phyloP scores from a whole-genome alignment of 177 flowering plant species.

The Tripterygium wilfordii region DNA sequence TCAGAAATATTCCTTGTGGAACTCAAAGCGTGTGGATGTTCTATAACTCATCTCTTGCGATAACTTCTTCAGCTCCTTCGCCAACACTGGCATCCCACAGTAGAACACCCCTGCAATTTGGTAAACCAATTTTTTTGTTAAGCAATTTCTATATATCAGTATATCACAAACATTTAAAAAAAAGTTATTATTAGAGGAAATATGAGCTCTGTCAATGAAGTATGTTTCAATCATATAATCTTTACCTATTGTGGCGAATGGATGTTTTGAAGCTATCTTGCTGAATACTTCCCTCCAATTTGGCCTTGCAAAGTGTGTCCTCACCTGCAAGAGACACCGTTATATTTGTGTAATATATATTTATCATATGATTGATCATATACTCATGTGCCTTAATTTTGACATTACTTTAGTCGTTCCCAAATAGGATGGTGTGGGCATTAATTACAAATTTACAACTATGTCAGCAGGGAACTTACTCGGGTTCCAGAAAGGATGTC shows the following conservation, averaged over 20 bases:
- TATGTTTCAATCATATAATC: neutral
- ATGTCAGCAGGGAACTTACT: slow-evolving; percentile 36
- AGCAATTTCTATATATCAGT: neutral
- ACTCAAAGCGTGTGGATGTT: slow-evolving; percentile 51
- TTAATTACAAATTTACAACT: too few species aligned
- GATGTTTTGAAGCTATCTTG: slow-evolving; percentile 29
- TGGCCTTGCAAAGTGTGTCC: slow-evolving; percentile 44
- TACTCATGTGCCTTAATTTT: too few species aligned
- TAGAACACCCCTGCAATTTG: slow-evolving; percentile 45
- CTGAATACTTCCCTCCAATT: slow-evolving; percentile 38
- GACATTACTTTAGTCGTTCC: too few species aligned
- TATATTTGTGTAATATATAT: too few species aligned
- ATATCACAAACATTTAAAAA: neutral
- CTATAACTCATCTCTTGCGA: slow-evolving; percentile 38
- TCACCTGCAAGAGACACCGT: slow-evolving; percentile 21
- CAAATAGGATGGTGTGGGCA: too few species aligned
- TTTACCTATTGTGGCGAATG: slow-evolving; percentile 42
- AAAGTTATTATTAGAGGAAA: neutral
- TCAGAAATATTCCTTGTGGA: slow-evolving; percentile 48
- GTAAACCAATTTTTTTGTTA: neutral
- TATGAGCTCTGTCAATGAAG: neutral
- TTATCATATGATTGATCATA: too few species aligned
- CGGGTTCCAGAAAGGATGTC: slow-evolving; percentile 52
- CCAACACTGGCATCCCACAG: slow-evolving; percentile 40
- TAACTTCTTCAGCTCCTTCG: slow-evolving; percentile 38